Evolutionary conservation across 2,329 filamentous ascomycete genomes (phyloP), one percentile per base, ranked within the genome.

Genomic region (Coniochaeta pulveracea): DNA sequence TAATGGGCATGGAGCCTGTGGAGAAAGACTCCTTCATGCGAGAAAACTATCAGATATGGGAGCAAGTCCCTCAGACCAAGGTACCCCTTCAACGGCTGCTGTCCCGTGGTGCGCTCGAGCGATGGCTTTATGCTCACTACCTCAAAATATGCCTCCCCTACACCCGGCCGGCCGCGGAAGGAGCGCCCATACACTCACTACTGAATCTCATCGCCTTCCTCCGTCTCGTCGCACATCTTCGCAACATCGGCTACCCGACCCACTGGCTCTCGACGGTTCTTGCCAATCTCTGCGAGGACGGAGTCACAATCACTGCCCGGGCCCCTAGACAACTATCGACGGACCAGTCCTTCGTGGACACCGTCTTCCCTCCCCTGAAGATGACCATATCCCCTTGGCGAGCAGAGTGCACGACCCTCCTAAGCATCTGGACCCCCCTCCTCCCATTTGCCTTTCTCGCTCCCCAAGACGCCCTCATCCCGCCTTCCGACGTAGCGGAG

Each of bases 141-240:
- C 18, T 31, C 4, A 31, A 31, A 19, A 31, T 31, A n/a, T 19
- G 17, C 6, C 28, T 31, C 18, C 28, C 28, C 6, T 31, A 31
- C 11, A 6, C 28, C 3, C 28, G 28, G n/a, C 39, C 37, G 5
- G 26, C 33, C 5, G 14, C 24, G 19, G 44, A 35, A 27, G 23
- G 26, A 12, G 21, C 33, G 3, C 43, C 42, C 2, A 40, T 51
- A 1, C 22, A 21, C 18, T 12, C 28, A 3, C 28, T 19, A 5
- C 28, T 31, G 6, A 31, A 31, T 19, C 18, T 31, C 4, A 31
- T 19, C 18, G 18, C 18, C 18, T 31, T 22, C 18, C 18, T 31
- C 4, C 28, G 28, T 19, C 8, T 31, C n/a, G 11, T 31, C 28
- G 5, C 28, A n/a, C 28, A 14, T 12, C 11, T 31, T 3, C 22